These are phyloP conservation scores for Amborella trichopoda DNA, from an alignment of 164 flowering plant species.

Conservation along the genomic window DNA sequence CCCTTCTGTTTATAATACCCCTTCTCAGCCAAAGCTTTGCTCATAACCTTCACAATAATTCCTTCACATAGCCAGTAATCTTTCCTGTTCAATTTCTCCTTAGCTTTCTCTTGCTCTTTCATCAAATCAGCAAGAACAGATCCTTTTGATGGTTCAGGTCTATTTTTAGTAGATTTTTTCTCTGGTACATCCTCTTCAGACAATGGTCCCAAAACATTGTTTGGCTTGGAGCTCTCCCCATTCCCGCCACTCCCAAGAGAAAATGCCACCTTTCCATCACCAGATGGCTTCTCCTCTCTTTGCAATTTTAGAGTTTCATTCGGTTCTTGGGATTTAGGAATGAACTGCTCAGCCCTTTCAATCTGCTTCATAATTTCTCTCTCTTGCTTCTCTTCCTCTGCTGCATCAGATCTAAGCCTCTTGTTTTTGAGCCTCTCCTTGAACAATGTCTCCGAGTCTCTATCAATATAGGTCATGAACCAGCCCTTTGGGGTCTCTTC, in stretches of 20 bases:
- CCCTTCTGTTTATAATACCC: slow-evolving; percentile 91
- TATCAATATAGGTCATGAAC: slow-evolving; percentile 83
- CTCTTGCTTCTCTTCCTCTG: slow-evolving; percentile 86
- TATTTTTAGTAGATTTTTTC: slow-evolving; percentile 8
- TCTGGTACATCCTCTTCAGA: slow-evolving; percentile 34
- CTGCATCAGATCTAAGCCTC: slow-evolving; percentile 51
- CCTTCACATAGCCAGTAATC: slow-evolving; percentile 87
- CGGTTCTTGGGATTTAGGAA: slow-evolving; percentile 6
- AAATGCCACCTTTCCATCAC: slow-evolving; percentile 41
- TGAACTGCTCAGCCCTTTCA: slow-evolving; percentile 50
- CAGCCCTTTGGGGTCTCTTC: slow-evolving; percentile 93
- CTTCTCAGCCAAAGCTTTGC: slow-evolving; percentile 54
- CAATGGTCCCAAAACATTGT: slow-evolving; percentile 1
- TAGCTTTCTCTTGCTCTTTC: slow-evolving; percentile 71
- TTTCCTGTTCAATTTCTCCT: slow-evolving; percentile 62
- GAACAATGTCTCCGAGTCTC: slow-evolving; percentile 73
- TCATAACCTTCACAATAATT: slow-evolving; percentile 84
- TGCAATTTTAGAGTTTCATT: background rate
- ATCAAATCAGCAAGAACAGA: slow-evolving; percentile 74
- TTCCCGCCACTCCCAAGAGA: slow-evolving; percentile 29
- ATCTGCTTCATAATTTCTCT: slow-evolving; percentile 65
- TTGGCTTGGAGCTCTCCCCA: slow-evolving; percentile 24
- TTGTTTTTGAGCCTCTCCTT: slow-evolving; percentile 70
- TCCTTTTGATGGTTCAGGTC: no score
- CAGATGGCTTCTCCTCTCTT: slow-evolving; percentile 19